Conservation (phyloP, 1,139 yeast genomes). For the Williopsis jadinii region DNA sequence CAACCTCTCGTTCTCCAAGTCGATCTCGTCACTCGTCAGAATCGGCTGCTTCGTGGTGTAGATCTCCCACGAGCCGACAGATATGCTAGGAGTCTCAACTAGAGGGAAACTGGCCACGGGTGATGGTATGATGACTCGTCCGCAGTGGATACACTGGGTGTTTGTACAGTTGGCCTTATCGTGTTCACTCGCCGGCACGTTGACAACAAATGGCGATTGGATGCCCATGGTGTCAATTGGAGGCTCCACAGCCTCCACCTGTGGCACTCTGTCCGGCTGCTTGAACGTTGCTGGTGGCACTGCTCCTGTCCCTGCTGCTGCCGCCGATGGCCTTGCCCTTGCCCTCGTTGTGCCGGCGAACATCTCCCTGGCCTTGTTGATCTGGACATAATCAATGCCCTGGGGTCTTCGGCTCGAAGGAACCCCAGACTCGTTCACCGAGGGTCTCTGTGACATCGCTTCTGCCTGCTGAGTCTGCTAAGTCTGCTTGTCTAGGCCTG, state of each 20-base stretch:
- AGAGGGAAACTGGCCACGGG: conserved; percentile 60
- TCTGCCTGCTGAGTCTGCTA: background rate
- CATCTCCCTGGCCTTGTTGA: conserved; percentile 62
- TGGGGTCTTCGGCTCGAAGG: conserved; percentile 1
- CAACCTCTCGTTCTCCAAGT: conserved; percentile 45
- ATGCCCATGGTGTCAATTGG: conserved; percentile 8
- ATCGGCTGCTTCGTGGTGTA: conserved; percentile 73
- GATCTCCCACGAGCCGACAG: conserved; percentile 70
- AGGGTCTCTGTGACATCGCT: conserved; percentile 1
- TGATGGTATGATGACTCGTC: conserved; percentile 65
- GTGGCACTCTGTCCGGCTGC: background rate
- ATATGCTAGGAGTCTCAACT: conserved; percentile 57
- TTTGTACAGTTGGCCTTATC: conserved; percentile 28
- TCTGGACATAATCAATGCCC: conserved; percentile 50
- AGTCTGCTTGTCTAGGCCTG: too few relatives aligned
- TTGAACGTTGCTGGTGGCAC: conserved; percentile 22
- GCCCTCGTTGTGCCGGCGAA: conserved; percentile 32
- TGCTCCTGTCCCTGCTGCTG: conserved; percentile 28
- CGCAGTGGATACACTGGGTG: conserved; percentile 54
- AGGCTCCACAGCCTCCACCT: conserved; percentile 7
- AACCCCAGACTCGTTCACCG: conserved; percentile 2
- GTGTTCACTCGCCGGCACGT: conserved; percentile 19
- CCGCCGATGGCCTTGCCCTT: conserved; percentile 31
- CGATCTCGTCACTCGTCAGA: conserved; percentile 67
- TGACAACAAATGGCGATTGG: conserved; percentile 7